Conservation (phyloP, 768 basidiomycete genomes). For the Pisolithus microcarpus region DNA sequence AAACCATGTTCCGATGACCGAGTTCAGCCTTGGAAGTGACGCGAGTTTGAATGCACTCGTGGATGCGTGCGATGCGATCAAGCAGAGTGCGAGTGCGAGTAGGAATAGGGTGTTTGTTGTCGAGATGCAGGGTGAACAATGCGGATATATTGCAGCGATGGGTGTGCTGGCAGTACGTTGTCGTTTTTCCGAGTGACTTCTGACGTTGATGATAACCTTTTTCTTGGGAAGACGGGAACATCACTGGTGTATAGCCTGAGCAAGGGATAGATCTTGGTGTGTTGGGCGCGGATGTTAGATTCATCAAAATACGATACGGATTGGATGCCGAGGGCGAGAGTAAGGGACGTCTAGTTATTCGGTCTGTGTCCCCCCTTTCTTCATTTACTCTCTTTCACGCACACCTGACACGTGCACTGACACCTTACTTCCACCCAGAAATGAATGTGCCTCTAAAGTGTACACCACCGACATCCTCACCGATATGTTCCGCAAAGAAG, state of each 20-base stretch:
- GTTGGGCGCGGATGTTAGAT: no score
- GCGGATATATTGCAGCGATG: no score
- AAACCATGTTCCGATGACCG: constrained; percentile 96
- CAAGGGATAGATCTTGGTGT: constrained; percentile 66
- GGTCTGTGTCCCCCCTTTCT: constrained; percentile 42
- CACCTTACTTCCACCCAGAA: constrained; percentile 38
- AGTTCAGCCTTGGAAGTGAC: constrained; percentile 91
- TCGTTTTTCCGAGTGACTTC: neutral
- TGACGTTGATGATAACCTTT: neutral
- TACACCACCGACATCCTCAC: constrained; percentile 90
- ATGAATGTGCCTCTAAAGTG: constrained; percentile 77
- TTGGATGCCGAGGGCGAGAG: no score
- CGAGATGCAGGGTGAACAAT: no score
- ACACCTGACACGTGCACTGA: neutral
- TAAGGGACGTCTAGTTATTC: constrained; percentile 89
- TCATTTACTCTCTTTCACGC: neutral
- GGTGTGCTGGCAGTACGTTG: constrained; percentile 86
- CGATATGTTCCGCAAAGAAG: constrained; percentile 92
- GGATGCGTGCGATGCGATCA: constrained; percentile 96
- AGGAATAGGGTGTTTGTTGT: no score
- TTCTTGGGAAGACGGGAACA: constrained; percentile 65
- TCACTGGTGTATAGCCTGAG: constrained; percentile 91
- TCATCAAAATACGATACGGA: no score
- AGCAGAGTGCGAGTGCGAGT: constrained; percentile 95
- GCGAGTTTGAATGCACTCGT: constrained; percentile 97